A percentile compares a stretch with the other conserved stretches of the same genome.
Conservation (phyloP, 2,329 filamentous ascomycete genomes). For the Fonsecaea monophora region DNA sequence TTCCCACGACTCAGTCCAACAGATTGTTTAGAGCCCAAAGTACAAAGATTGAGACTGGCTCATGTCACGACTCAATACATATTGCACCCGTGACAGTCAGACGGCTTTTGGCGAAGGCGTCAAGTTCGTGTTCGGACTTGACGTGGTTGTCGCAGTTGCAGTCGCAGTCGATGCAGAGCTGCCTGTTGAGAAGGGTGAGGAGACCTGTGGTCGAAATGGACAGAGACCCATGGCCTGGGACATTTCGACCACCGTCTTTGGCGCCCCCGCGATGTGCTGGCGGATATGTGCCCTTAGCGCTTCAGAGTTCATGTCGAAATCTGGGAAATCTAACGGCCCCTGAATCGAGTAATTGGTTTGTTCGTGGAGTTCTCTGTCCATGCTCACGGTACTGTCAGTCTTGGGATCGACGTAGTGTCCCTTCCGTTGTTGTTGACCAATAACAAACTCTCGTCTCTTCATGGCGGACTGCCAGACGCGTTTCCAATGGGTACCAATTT, state of each 20-base stretch:
- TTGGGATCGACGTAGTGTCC: conserved; percentile 2
- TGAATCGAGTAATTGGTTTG: neutral
- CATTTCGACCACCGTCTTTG: conserved; percentile 27
- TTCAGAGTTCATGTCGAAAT: conserved; percentile 9
- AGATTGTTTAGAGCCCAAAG: neutral
- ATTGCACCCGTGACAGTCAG: neutral
- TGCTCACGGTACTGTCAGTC: neutral
- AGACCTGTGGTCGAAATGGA: conserved; percentile 22
- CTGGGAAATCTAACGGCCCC: neutral
- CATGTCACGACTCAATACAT: neutral
- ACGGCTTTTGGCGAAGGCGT: neutral
- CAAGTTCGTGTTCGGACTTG: neutral
- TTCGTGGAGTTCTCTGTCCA: neutral
- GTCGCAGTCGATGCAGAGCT: neutral
- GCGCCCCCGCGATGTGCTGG: conserved; percentile 28
- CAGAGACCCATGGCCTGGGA: conserved; percentile 29
- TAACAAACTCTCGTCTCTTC: conserved; percentile 25
- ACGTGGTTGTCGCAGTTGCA: neutral
- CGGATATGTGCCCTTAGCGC: conserved; percentile 18
- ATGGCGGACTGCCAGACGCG: conserved; percentile 31
- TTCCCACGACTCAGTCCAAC: neutral
- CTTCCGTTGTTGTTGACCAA: conserved; percentile 10
- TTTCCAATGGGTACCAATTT: conserved; percentile 31
- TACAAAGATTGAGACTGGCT: neutral
- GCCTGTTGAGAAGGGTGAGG: neutral